Conservation (phyloP, 106 monocot genomes). For the Iris macrosiphon region DNA sequence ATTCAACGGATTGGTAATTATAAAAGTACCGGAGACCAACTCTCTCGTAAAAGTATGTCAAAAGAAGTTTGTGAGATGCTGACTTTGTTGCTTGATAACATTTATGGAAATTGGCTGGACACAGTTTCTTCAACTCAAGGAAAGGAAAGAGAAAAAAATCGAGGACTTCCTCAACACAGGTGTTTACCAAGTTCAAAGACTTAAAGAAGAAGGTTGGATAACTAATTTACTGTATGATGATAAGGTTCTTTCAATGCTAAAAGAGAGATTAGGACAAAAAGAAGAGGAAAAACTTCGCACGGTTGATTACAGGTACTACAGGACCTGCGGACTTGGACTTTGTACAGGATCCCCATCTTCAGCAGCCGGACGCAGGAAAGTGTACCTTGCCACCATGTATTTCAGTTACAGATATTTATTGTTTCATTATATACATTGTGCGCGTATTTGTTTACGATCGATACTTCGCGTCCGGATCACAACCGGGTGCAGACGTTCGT, state of each 20-base stretch:
- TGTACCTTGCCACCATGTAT: no score
- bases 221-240: conserved; percentile 87
- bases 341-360: no score
- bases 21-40: conserved; percentile 85
- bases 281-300: conserved; percentile 48
- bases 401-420: no score
- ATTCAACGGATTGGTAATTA: conserved; percentile 83
- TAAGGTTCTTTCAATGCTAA: conserved; percentile 82
- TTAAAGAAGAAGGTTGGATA: conserved; percentile 98
- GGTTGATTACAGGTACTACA: conserved; percentile 90
- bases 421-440: no score
- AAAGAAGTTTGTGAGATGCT: conserved; percentile 87
- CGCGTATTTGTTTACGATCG: no score
- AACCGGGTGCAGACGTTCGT: no score
- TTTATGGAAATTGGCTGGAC: conserved; percentile 86
- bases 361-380: no score
- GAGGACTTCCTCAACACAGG: conserved; percentile 78
- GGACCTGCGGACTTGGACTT: no score
- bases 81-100: conserved; percentile 78
- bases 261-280: conserved; percentile 66
- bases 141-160: conserved; percentile 69
- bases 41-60: conserved; percentile 73
- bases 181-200: conserved; percentile 84
- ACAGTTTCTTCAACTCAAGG: conserved; percentile 70
- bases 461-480: no score